A percentile compares a stretch with the other conserved stretches of the same genome.
phyloP scores from a whole-genome alignment of 352 stramenopile species.

The Phytophthora lateralis region DNA sequence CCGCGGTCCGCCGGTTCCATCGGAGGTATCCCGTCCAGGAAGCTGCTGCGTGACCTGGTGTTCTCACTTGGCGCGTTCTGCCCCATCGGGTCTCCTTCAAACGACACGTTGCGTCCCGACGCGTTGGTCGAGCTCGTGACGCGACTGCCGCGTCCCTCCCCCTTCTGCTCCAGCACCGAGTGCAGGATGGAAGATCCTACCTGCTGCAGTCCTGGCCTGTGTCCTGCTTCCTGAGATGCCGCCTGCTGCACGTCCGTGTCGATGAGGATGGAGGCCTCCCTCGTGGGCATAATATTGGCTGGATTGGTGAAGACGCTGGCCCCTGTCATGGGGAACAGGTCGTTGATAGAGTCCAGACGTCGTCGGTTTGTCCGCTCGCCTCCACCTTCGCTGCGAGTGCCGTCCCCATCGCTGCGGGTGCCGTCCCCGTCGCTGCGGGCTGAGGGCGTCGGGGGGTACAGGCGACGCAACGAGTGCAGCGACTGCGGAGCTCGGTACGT shows the following conservation, averaged over 20 bases:
- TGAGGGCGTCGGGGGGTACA: constrained; percentile 25
- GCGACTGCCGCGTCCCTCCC: constrained; percentile 22
- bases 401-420: constrained; percentile 22
- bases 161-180: constrained; percentile 38
- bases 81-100: constrained; percentile 36
- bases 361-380: neutral
- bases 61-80: constrained; percentile 42
- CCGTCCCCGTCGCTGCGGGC: constrained; percentile 22
- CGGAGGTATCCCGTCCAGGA: constrained; percentile 32
- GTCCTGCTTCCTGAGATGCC: constrained; percentile 28
- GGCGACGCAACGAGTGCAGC: constrained; percentile 27
- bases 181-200: constrained; percentile 30
- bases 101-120: constrained; percentile 28
- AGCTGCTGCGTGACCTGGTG: constrained; percentile 31
- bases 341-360: constrained; percentile 56
- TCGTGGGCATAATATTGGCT: constrained; percentile 75
- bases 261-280: constrained; percentile 81
- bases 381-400: constrained; percentile 14
- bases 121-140: constrained; percentile 20
- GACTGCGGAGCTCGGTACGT: constrained; percentile 17
- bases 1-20: constrained; percentile 32
- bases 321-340: constrained; percentile 70
- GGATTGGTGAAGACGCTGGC: constrained; percentile 71
- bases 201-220: constrained; percentile 23
- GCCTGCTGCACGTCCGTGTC: constrained; percentile 60